These are phyloP conservation scores for Cladosporium oxysporum DNA, from an alignment of 2,329 filamentous ascomycete genomes.

Conservation along the genomic window DNA sequence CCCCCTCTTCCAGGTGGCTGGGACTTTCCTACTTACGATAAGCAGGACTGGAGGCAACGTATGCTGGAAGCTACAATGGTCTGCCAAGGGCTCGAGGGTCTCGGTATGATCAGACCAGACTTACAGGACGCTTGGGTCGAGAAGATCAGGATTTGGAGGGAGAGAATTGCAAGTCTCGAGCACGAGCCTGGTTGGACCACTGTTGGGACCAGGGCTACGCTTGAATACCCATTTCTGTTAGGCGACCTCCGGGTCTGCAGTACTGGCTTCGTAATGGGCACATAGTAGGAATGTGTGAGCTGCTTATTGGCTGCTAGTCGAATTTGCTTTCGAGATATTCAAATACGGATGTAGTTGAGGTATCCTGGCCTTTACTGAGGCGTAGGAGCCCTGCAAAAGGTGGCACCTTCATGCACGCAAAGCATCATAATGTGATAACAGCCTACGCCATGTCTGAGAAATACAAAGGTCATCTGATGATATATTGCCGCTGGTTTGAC, in stretches of 20 bases:
- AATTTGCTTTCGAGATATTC: no score
- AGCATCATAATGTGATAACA: background rate
- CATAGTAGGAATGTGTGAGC: background rate
- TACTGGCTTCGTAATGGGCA: background rate
- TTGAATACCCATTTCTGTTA: background rate
- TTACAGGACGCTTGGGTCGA: background rate
- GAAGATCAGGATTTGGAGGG: background rate
- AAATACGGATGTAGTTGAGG: no score
- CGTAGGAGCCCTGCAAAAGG: no score
- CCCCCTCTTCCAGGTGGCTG: background rate
- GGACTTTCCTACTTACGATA: conserved; percentile 20
- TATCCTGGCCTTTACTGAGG: no score
- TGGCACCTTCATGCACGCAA: no score
- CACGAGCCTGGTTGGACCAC: background rate
- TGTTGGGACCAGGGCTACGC: background rate
- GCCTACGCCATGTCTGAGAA: background rate
- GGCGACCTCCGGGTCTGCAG: background rate
- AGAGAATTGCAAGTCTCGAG: background rate
- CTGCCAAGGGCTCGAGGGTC: conserved; percentile 35
- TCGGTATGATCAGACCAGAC: conserved; percentile 30
- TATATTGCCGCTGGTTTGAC: background rate
- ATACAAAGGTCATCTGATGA: background rate
- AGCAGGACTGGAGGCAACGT: conserved; percentile 28
- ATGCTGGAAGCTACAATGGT: conserved; percentile 33
- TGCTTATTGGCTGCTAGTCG: no score